Evolutionary conservation across 148 eudicot genomes (phyloP), one percentile per base, ranked within the genome.

Genomic region (Rhododendron kiyosumense): DNA sequence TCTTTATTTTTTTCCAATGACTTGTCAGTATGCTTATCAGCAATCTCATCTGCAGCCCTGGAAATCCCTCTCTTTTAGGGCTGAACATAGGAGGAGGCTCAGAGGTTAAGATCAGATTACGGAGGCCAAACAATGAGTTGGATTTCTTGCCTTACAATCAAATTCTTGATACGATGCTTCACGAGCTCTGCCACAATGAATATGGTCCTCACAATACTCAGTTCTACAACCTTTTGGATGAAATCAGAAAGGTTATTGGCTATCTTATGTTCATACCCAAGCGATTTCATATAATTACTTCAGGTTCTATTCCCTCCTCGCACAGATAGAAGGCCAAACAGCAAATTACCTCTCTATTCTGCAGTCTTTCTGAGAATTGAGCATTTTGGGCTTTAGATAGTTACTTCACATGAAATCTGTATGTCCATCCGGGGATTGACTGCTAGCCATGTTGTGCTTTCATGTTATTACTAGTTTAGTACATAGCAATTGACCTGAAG

Each of bases 101-200:
- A 14, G 94, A 96, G 92, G 89, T 96, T 67, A 94, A 91, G 90
- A 80, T 96, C 79, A 89, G 98, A 78, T 87, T 96, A 85, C 88
- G 98, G 59, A 92, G 93, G 90, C 94, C 90, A 69, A 93, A 94
- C 86, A 92, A 91, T 83, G 94, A 93, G 81, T 90, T 90, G 92
- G 96, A 93, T 83, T 96, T 96, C 90, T 90, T 92, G 87, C 92
- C 94, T 75, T 93, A 85, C 84, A 89, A 92, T 81, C 94, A 93
- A 75, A 90, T 96, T 85, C 93, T 96, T 82, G 93, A 96, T 89
- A 93, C 98, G n/a, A 94, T 96, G 98, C 93, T 96, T 67, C 98
- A 96, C 36, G 98, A 96, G 88, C 92, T 96, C 61, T 94, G 98
- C 88, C 98, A 96, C 92, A 96, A 89, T 81, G 93, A 89, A 82